Evolutionary conservation across 257 asterid genomes (phyloP).

Genomic region (Fraxinus anomala): DNA sequence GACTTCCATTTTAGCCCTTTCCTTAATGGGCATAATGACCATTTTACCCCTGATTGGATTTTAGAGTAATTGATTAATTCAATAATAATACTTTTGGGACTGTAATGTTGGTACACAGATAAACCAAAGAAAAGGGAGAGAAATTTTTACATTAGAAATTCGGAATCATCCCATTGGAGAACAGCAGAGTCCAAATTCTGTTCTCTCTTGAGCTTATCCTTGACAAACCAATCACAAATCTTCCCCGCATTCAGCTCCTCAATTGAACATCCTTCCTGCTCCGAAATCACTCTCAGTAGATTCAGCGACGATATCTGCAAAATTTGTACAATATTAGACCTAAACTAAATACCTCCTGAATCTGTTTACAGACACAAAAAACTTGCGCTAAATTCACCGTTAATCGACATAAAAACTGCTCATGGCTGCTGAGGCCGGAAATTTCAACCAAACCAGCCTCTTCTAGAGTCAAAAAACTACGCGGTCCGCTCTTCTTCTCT

Average conservation of each 20-base stretch:
- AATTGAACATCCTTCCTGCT: conserved; percentile 75
- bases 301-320: conserved; percentile 79
- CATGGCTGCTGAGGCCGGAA: conserved; percentile 78
- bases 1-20: no score
- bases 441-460: conserved; percentile 92
- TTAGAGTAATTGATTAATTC: no score
- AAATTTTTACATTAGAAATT: conserved; percentile 33
- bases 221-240: conserved; percentile 81
- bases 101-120: not conserved
- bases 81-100: not conserved
- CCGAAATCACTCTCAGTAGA: conserved; percentile 67
- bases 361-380: not conserved
- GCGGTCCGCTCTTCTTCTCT: conserved; percentile 29
- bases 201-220: conserved; percentile 51
- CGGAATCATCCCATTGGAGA: conserved; percentile 62
- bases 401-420: conserved; percentile 77
- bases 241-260: conserved; percentile 84
- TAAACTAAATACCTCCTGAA: not conserved
- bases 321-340: not conserved
- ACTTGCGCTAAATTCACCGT: conserved; percentile 45
- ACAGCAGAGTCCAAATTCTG: conserved; percentile 49
- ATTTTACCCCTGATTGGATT: no score
- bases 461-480: conserved; percentile 57
- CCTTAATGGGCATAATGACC: no score
- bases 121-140: not conserved